phyloP scores from a whole-genome alignment of 2,329 filamentous ascomycete species.

The Cytospora piceae region DNA sequence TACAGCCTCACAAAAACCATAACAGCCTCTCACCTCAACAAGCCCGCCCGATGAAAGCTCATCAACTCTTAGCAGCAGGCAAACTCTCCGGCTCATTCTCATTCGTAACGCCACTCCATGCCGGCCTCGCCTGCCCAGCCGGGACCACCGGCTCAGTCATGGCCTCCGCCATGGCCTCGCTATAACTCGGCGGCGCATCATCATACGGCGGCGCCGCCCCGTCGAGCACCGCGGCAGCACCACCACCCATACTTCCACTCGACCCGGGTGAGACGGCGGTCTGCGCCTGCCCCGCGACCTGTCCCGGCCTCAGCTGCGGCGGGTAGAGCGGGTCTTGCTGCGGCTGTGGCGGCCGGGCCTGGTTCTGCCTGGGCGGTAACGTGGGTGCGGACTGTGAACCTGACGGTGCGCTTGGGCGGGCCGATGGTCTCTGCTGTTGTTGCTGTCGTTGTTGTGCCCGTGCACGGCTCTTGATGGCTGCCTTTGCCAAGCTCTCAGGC shows the following conservation, averaged over 20 bases:
- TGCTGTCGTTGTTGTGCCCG: conserved; percentile 28
- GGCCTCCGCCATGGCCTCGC: conserved; percentile 84
- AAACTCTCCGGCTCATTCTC: conserved; percentile 61
- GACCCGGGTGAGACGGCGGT: background rate
- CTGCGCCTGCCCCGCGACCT: conserved; percentile 27
- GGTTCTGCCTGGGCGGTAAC: conserved; percentile 29
- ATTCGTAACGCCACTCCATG: conserved; percentile 67
- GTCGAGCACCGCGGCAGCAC: background rate
- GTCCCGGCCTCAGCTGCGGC: conserved; percentile 51
- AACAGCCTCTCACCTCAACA: too few relatives aligned
- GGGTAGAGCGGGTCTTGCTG: conserved; percentile 59
- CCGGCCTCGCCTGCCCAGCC: conserved; percentile 58
- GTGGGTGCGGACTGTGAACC: conserved; percentile 35
- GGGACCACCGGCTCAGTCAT: conserved; percentile 72
- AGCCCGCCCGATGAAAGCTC: background rate
- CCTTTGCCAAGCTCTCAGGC: conserved; percentile 73
- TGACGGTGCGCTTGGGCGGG: conserved; percentile 39
- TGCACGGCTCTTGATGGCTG: conserved; percentile 43
- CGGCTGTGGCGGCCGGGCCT: conserved; percentile 25
- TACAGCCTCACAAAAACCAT: too few relatives aligned
- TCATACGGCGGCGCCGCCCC: conserved; percentile 53
- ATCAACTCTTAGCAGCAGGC: conserved; percentile 45
- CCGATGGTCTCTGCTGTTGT: conserved; percentile 31
- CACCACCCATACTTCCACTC: too few relatives aligned
- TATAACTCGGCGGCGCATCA: conserved; percentile 92